phyloP scores from a whole-genome alignment of 106 monocot species.

The Acorus calamus region DNA sequence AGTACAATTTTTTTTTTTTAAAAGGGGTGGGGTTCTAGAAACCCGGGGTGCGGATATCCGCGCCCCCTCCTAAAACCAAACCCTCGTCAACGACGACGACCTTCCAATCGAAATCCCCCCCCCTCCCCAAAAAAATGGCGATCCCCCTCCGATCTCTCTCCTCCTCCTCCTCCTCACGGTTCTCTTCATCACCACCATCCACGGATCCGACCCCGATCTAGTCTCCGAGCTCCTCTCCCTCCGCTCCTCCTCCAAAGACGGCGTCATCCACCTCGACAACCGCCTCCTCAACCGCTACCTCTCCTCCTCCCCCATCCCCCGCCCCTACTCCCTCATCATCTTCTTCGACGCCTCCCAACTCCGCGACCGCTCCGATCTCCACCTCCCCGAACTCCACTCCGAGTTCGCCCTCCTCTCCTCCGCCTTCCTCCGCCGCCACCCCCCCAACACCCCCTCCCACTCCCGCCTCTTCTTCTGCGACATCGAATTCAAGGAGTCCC shows the following conservation, averaged over 20 bases:
- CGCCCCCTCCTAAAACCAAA: too few species aligned
- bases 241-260: slow-evolving; percentile 48
- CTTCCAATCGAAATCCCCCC: not conserved
- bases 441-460: slow-evolving; percentile 11
- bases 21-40: too few species aligned
- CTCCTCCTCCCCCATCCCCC: slow-evolving; percentile 37
- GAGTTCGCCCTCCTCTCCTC: slow-evolving; percentile 69
- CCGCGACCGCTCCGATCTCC: slow-evolving; percentile 75
- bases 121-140: not conserved
- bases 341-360: slow-evolving; percentile 88
- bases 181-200: not conserved
- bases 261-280: slow-evolving; percentile 80
- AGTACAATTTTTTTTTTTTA: too few species aligned
- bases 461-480: slow-evolving; percentile 80
- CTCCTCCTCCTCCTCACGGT: slow-evolving; percentile 4
- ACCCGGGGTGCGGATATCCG: too few species aligned
- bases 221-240: slow-evolving; percentile 51
- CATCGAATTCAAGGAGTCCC: slow-evolving; percentile 79
- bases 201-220: slow-evolving; percentile 32
- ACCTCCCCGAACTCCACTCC: slow-evolving; percentile 63
- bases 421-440: slow-evolving; percentile 36
- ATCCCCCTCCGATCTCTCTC: slow-evolving; percentile 13
- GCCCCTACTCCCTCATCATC: slow-evolving; percentile 68
- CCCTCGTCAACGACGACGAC: too few species aligned
- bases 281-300: slow-evolving; percentile 57